Conservation (phyloP, 2,329 filamentous ascomycete genomes). For the Knufia petricola region DNA sequence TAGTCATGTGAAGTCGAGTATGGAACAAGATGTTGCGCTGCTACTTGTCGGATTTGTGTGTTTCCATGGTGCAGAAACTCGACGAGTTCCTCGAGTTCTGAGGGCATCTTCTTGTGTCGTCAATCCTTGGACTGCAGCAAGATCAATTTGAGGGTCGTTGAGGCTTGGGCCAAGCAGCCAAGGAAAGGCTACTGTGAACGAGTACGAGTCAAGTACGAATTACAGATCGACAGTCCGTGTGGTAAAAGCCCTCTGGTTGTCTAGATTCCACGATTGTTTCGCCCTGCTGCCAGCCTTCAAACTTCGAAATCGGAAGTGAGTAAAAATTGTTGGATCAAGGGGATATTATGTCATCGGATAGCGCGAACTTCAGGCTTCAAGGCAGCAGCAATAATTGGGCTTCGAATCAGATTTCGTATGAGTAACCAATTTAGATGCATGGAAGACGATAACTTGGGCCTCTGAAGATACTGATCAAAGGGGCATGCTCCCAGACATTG, state of each 20-base stretch:
- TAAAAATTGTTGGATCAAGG: background rate
- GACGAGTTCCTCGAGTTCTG: slow-evolving; percentile 37
- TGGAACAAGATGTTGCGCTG: slow-evolving; percentile 44
- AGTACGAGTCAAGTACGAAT: too few relatives aligned
- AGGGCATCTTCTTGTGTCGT: background rate
- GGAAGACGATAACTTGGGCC: too few relatives aligned
- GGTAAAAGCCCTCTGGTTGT: too few relatives aligned
- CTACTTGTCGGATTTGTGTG: slow-evolving; percentile 75
- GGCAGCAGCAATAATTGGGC: too few relatives aligned
- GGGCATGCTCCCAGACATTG: too few relatives aligned
- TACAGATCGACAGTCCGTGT: too few relatives aligned
- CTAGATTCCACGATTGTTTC: too few relatives aligned
- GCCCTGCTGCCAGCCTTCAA: too few relatives aligned
- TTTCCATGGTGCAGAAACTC: slow-evolving; percentile 90
- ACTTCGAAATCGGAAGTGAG: background rate
- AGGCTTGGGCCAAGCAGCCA: background rate
- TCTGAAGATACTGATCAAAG: too few relatives aligned
- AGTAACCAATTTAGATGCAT: too few relatives aligned
- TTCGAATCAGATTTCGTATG: too few relatives aligned
- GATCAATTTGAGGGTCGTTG: background rate
- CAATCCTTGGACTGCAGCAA: background rate
- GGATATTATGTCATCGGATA: background rate
- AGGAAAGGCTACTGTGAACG: background rate
- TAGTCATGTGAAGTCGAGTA: slow-evolving; percentile 53
- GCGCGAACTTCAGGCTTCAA: slow-evolving; percentile 1